Evolutionary conservation across 768 basidiomycete genomes (phyloP), one percentile per base, ranked within the genome.

Genomic region (Kwoniella sp.): DNA sequence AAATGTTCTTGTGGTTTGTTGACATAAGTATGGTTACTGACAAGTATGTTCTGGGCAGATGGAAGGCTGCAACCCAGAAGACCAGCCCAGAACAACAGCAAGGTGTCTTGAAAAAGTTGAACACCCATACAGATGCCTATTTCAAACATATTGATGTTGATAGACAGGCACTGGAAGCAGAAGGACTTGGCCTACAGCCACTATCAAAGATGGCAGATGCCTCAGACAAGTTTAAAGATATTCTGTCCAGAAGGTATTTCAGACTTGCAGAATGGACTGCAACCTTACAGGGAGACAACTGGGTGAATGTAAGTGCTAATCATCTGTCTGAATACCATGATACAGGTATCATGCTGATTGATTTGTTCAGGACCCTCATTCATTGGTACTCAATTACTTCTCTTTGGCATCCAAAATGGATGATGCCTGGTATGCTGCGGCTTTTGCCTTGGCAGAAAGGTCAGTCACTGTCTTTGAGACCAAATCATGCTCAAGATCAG

Each of bases 251-350:
- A 28, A 57, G 70, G 37, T 72, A 75, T 31, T 73, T 61, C 41
- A 67, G 76, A 30, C 54, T 79, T 3, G 73, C 70, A 0, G 55
- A 77, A 58, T 81, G 79, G 79, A 72, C 66, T 12, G 69, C 73
- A 47, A 64, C 61, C 0, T 29, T 70, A 9, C 75, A 75, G 50
- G 73, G 74, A 0, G 41, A 54, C 15, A 47, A 61, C 31, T 81
- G 78, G 76, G 47, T 73, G 1, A 51, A 66, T 13, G 79, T 78
- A 41, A 63, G 76, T 65, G 13, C 23, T n/a, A n/a, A n/a, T n/a
- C 4, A 0, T 22, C 47, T 4, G 38, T 20, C 38, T 41, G 38
- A 41, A 9, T 9, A 20, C 20, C 38, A 9, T 20, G 20, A 41
- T 20, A 41, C 11, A 41, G 20, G 38, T 41, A 20, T 20, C 20